Percentiles rank a stretch among this genome's conserved stretches.
Conservation (phyloP, 441 rosid genomes). For the Corymbia calophylla region DNA sequence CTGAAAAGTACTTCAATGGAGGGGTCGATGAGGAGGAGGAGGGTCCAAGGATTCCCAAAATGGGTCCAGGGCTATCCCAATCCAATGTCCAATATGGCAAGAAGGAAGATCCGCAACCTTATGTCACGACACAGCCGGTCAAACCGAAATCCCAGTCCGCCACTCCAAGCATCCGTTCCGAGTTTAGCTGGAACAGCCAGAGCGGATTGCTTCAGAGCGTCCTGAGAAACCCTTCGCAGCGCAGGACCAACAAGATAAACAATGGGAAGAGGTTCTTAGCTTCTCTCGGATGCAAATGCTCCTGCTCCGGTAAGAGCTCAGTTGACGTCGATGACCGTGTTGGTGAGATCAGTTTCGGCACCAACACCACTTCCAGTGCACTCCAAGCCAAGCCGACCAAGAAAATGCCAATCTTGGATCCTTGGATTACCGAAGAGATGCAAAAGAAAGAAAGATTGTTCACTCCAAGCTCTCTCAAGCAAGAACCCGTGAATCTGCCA, state of each 20-base stretch:
- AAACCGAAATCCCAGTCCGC: conserved; percentile 16
- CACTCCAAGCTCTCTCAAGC: conserved; percentile 16
- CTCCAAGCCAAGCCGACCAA: conserved; percentile 1
- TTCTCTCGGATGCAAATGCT: conserved; percentile 55
- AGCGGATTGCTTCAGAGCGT: conserved; percentile 36
- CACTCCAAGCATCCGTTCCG: conserved; percentile 49
- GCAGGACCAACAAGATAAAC: conserved; percentile 16
- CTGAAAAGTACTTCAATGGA: conserved; percentile 79
- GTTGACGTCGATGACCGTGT: conserved; percentile 39
- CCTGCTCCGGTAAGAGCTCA: conserved; percentile 51
- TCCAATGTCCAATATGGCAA: neutral
- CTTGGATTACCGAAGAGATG: conserved; percentile 11
- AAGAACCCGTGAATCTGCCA: conserved; percentile 15
- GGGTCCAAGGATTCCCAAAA: neutral
- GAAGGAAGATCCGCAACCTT: neutral
- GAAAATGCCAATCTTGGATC: conserved; percentile 2
- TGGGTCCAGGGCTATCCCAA: neutral
- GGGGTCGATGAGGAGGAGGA: conserved; percentile 18
- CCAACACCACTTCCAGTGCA: conserved; percentile 13
- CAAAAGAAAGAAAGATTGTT: conserved; percentile 11
- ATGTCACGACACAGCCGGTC: neutral
- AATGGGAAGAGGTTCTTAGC: conserved; percentile 41
- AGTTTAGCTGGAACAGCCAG: conserved; percentile 79
- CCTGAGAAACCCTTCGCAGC: conserved; percentile 10
- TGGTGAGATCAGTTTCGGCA: conserved; percentile 41